Percentiles rank a stretch among this genome's conserved stretches.
These are phyloP conservation scores for Pseudogymnoascus sp. DNA, from an alignment of 2,329 filamentous ascomycete genomes.

Conservation along the genomic window DNA sequence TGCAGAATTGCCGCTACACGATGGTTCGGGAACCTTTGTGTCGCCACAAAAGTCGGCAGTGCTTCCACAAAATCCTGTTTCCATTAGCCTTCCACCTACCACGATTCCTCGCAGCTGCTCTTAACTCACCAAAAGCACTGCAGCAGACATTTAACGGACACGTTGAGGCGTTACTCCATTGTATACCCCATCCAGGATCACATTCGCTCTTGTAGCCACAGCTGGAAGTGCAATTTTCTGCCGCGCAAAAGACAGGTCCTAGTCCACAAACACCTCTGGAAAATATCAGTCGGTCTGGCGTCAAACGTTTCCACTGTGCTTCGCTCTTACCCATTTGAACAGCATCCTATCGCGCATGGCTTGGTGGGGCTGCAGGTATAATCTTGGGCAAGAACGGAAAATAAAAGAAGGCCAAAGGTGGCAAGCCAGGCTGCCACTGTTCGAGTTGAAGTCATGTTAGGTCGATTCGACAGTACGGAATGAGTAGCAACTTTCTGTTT, in stretches of 20 bases:
- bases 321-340: background rate
- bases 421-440: background rate
- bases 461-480: background rate
- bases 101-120: conserved; percentile 9
- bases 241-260: conserved; percentile 20
- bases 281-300: background rate
- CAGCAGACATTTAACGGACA: conserved; percentile 34
- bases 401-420: background rate
- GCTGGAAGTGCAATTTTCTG: conserved; percentile 18
- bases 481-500: background rate
- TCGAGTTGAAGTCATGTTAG: background rate
- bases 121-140: conserved; percentile 26
- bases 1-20: conserved; percentile 7
- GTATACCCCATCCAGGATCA: conserved; percentile 24
- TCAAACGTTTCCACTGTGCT: background rate
- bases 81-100: conserved; percentile 14
- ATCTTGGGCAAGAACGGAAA: background rate
- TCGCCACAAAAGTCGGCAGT: conserved; percentile 24
- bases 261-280: conserved; percentile 20
- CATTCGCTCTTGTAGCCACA: conserved; percentile 25
- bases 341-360: background rate
- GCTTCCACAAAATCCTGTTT: conserved; percentile 10
- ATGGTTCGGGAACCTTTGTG: conserved; percentile 11
- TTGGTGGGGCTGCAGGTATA: background rate
- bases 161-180: conserved; percentile 18